Base-by-base conservation (phyloP, 768 basidiomycete species). In the Lentinula sp. region DNA sequence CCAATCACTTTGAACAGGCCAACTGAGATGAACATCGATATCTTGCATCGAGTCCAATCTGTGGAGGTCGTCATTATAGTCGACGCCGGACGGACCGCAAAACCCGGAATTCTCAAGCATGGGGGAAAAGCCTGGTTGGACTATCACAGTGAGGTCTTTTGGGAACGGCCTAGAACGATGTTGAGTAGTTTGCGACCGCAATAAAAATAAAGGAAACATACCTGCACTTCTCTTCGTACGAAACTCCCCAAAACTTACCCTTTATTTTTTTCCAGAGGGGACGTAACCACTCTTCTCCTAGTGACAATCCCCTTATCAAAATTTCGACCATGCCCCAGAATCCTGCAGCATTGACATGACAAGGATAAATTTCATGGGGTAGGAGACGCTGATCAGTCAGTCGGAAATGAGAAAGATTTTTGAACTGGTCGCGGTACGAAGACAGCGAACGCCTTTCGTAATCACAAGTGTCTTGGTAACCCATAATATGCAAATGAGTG, bases 401-500 rank as follows among this genome's bases (percentile, higher is more conserved):
- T n/a, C 61, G 61, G 20, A 65, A 39, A n/a, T 56, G 55, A 12
- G 43, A 53, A n/a, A 56, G 58, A 32, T 62, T 62, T 10, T 57
- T 53, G 20, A 62, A 56, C 23, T 50, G 51, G 9, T 32, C 45
- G 48, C 53, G 54, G 9, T 62, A 10, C 8, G 51, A 48, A 7
- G 61, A 42, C 12, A 61, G 49, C 18, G 46, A 9, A 3, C 49
- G 58, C 10, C 20, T 23, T 8, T 23, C 45, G 16, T 1, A 18
- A 18, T 46, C 20, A 8, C 43, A 28, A 39, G 28, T 12, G 18
- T 46, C 15, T 6, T 45, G 43, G 13, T 18, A 4, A 4, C 60
- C 46, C 16, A 62, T 32, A 42, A 62, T 33, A 36, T 65, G 64
- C 18, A 65, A 36, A 43, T 65, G 64, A 6, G 64, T 62, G 45